Conservation (phyloP, 1,284 basidiomycete genomes). For the Rugosomyces carneus region DNA sequence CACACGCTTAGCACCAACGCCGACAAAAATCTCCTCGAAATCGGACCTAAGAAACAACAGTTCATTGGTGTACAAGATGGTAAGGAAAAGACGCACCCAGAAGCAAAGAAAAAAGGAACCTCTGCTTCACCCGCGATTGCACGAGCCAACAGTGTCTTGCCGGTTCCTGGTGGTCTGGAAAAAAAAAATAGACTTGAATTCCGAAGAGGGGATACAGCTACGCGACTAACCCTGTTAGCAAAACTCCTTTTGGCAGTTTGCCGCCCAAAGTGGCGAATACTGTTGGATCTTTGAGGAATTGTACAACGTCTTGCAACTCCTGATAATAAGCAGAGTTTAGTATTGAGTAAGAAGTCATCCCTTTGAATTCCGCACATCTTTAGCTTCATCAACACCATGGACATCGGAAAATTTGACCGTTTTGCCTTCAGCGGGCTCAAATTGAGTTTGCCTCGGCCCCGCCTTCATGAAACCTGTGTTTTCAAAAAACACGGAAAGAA, state of each 20-base stretch:
- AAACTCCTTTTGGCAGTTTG: constrained; percentile 85
- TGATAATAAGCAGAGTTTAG: constrained; percentile 23
- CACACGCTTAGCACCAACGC: constrained; percentile 93
- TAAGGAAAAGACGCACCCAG: constrained; percentile 45
- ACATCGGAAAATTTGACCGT: constrained; percentile 88
- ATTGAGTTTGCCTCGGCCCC: constrained; percentile 70
- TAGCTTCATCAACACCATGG: constrained; percentile 92
- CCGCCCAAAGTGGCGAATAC: constrained; percentile 87
- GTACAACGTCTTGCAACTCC: constrained; percentile 91
- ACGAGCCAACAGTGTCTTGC: constrained; percentile 94
- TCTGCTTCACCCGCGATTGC: constrained; percentile 97
- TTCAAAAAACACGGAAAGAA: constrained; percentile 85
- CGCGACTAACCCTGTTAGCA: constrained; percentile 66
- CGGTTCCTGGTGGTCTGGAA: constrained; percentile 75
- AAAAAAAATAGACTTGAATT: not conserved
- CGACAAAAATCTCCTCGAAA: constrained; percentile 98
- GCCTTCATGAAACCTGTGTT: constrained; percentile 89
- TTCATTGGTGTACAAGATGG: constrained; percentile 13
- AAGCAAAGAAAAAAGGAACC: constrained; percentile 87
- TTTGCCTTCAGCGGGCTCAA: constrained; percentile 73
- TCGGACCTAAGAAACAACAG: constrained; percentile 60
- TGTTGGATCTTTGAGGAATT: constrained; percentile 87
- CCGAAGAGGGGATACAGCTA: not conserved
- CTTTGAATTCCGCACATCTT: constrained; percentile 49
- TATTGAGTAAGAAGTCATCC: not conserved